A percentile compares a stretch with the other conserved stretches of the same genome.
Conservation (phyloP, 1,284 basidiomycete genomes). For the Rhodotorula sp. region DNA sequence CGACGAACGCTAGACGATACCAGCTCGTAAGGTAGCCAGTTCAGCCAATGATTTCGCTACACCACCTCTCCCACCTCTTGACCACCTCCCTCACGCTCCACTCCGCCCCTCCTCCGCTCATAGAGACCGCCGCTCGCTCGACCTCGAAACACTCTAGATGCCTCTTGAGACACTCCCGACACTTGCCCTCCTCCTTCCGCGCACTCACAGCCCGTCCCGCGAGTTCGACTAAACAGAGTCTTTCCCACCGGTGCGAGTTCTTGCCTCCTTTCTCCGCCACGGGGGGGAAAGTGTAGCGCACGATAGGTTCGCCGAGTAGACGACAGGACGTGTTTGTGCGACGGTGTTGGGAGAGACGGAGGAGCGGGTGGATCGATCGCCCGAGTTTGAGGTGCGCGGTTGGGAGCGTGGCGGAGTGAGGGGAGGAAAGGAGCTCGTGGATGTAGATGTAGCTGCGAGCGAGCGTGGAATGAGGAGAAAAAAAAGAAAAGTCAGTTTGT, state of each 20-base stretch:
- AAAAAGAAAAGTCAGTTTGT: no score
- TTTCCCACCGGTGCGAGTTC: conserved; percentile 40
- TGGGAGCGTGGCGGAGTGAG: neutral
- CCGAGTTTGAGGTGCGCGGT: conserved; percentile 41
- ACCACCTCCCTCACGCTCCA: conserved; percentile 35
- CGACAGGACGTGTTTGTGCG: conserved; percentile 16
- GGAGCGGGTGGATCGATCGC: conserved; percentile 32
- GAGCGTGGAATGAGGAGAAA: no score
- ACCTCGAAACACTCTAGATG: conserved; percentile 41
- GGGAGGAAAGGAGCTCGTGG: conserved; percentile 30
- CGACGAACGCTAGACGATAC: neutral
- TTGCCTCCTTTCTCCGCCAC: conserved; percentile 11
- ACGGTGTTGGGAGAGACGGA: conserved; percentile 36
- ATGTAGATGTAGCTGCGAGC: conserved; percentile 39
- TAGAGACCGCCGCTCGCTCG: neutral
- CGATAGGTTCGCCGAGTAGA: conserved; percentile 32
- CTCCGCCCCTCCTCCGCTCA: neutral
- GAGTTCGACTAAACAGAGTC: conserved; percentile 42
- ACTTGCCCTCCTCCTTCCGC: conserved; percentile 1
- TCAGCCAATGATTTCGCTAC: conserved; percentile 15
- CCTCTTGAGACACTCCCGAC: conserved; percentile 38
- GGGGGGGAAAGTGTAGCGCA: conserved; percentile 38
- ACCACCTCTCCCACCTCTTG: conserved; percentile 40
- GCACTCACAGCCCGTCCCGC: conserved; percentile 20
- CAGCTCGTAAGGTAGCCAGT: no score